phyloP scores from a whole-genome alignment of 139 green algal species.

The Chlamydomonas sp. region DNA sequence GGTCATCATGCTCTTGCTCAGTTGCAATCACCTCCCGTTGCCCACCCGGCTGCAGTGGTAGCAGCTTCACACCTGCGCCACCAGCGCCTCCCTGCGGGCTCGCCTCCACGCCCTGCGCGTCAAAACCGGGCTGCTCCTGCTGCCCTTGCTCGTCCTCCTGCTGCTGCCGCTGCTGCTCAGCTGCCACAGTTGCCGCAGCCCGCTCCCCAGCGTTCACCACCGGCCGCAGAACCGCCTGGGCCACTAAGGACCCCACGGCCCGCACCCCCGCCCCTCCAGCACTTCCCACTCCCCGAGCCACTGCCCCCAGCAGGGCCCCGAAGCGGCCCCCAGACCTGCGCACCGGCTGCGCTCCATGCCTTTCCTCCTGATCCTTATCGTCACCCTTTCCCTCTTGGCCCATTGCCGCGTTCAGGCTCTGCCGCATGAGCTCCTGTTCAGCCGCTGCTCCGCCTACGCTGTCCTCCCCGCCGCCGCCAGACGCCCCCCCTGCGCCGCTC shows the following conservation, averaged over 20 bases:
- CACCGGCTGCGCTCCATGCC: background rate
- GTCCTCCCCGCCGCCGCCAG: too few species aligned
- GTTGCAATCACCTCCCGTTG: too few species aligned
- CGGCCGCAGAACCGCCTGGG: background rate
- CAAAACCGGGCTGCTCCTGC: background rate
- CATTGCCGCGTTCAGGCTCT: too few species aligned
- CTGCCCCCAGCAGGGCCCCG: slow-evolving; percentile 3
- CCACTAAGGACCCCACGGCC: slow-evolving; percentile 6
- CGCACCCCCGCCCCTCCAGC: background rate
- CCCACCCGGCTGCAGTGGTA: too few species aligned
- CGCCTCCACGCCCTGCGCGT: too few species aligned
- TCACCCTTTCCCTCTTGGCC: too few species aligned
- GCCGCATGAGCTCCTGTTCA: too few species aligned
- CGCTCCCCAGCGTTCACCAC: slow-evolving; percentile 11
- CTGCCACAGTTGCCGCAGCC: background rate
- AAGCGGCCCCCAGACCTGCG: background rate
- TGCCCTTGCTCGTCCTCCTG: background rate
- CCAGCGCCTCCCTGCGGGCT: too few species aligned
- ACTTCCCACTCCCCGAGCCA: slow-evolving; percentile 15
- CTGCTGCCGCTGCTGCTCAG: background rate
- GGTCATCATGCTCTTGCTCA: too few species aligned
- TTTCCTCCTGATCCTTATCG: background rate
- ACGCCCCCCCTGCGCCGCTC: too few species aligned
- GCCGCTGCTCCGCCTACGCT: too few species aligned
- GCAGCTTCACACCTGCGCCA: too few species aligned